Evolutionary conservation across 2,329 filamentous ascomycete genomes (phyloP), one percentile per base, ranked within the genome.

Genomic region (Pseudogymnoascus sp.): DNA sequence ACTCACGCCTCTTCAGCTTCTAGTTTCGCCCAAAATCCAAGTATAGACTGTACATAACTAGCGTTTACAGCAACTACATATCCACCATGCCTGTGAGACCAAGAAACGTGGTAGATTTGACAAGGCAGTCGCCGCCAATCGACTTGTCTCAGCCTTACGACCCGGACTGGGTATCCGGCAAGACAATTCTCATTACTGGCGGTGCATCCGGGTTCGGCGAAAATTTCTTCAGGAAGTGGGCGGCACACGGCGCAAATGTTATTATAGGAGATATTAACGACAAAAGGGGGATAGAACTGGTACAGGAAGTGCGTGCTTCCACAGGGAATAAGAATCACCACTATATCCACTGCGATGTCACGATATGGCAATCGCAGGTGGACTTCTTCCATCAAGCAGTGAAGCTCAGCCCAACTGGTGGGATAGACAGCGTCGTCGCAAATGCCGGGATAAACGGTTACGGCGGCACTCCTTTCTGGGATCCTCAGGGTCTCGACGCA

Each of bases 271-370:
- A 89, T 71, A 74, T 89, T 68, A 81, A 84, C 68, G 76, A 79
- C 62, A 65, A 72, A 15, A 76, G 75, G 8, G 86, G 85, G 25
- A 77, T 83, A 65, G 72, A 75, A 21, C 75, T 89, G 25, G 79
- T 84, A 7, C 79, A 80, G 10, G 75, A 80, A 29, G 73, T 87
- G 39, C 77, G 79, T 42, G 69, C 75, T 42, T 70, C 69, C 64
- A 75, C 72, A 33, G 75, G 71, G 18, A 77, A 74, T 62, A 66
- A 73, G 59, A 74, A 79, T 27, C 80, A 83, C 64, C 76, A 81
- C 68, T 87, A 82, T 69, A 74, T 84, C 60, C 77, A 80, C 67
- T 87, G 84, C 75, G 82, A 89, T 73, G 86, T 89, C 8, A 84
- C 82, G 1, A 77, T 80, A 65, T 89, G 85, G 84, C 74, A 83